phyloP scores from a whole-genome alignment of 345 rosid genomes.

The Linum trigynum region DNA sequence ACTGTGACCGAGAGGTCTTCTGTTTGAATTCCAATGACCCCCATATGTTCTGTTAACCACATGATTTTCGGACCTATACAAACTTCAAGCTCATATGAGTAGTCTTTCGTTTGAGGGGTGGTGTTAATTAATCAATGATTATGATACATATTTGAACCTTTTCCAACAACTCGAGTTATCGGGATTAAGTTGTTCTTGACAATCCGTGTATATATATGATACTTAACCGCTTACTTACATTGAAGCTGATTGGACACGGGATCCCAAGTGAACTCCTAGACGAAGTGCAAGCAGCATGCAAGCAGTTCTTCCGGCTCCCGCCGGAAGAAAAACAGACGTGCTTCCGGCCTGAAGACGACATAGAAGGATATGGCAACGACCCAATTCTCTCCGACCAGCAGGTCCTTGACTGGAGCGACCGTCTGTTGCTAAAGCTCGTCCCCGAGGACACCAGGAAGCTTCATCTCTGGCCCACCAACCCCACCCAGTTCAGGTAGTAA shows the following conservation, averaged over 20 bases:
- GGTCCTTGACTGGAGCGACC: background rate
- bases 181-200: too few species aligned
- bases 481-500: conserved; percentile 13
- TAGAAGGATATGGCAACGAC: conserved; percentile 5
- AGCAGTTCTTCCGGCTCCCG: conserved; percentile 2
- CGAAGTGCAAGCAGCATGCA: background rate
- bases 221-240: background rate
- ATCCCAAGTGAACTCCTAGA: conserved; percentile 10
- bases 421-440: background rate
- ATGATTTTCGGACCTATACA: too few species aligned
- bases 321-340: background rate
- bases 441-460: background rate
- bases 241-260: conserved; percentile 14
- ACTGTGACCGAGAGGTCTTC: too few species aligned
- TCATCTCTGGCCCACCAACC: background rate
- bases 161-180: too few species aligned
- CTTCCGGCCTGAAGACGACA: background rate
- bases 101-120: too few species aligned
- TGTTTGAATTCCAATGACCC: too few species aligned
- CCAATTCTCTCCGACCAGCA: background rate
- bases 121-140: too few species aligned
- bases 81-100: too few species aligned
- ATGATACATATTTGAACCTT: too few species aligned
- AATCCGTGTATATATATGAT: too few species aligned
- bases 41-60: too few species aligned